These are phyloP conservation scores for Yarrowia bubula DNA, from an alignment of 805 yeast genomes.

Conservation along the genomic window DNA sequence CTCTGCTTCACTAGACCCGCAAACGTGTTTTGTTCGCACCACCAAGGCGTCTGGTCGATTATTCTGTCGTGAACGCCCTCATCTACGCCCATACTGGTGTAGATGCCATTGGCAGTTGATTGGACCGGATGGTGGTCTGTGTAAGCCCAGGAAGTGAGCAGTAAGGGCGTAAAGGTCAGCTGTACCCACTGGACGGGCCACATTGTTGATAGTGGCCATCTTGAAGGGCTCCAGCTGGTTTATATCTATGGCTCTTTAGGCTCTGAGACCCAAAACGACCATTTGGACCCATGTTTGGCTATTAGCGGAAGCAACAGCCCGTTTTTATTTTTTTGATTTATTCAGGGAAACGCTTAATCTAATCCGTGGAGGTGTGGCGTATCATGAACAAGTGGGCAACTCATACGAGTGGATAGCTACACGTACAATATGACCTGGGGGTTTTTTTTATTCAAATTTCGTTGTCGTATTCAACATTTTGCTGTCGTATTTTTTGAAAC, in stretches of 20 bases:
- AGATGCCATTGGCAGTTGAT: background rate
- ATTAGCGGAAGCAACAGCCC: no score
- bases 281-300: slow-evolving; percentile 6
- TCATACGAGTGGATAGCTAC: no score
- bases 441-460: background rate
- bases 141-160: background rate
- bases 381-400: background rate
- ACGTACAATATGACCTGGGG: no score
- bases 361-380: background rate
- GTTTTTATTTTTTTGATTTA: no score
- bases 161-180: background rate
- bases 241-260: background rate
- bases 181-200: background rate
- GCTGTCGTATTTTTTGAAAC: no score
- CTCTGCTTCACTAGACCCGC: background rate
- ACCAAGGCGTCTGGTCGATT: background rate
- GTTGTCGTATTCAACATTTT: no score
- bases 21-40: background rate
- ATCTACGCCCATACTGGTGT: background rate
- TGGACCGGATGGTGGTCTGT: background rate
- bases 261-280: slow-evolving; percentile 7
- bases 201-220: background rate
- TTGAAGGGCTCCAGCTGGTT: background rate
- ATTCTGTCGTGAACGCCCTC: background rate
- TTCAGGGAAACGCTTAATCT: no score